Percentiles rank a stretch among this genome's conserved stretches.
phyloP scores from a whole-genome alignment of 345 rosid species.

The Corchorus capsularis region DNA sequence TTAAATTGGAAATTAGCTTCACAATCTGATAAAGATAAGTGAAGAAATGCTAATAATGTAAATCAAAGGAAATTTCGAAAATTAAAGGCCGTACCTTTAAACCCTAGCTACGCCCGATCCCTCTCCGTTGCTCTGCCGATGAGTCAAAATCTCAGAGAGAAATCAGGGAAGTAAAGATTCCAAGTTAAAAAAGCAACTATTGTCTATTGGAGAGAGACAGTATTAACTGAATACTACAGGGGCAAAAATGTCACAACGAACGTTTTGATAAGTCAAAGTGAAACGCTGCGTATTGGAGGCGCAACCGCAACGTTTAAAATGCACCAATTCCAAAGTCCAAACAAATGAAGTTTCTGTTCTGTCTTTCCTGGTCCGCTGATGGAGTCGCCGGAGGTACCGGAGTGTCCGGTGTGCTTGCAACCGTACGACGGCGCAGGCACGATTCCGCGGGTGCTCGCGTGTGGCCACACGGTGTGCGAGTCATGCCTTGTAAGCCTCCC shows the following conservation, averaged over 20 bases:
- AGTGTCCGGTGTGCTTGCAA: conserved; percentile 88
- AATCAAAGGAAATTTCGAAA: not conserved
- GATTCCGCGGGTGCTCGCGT: conserved; percentile 78
- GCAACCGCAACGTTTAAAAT: not conserved
- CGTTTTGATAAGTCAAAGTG: not conserved
- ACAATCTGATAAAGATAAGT: not conserved
- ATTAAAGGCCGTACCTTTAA: not conserved
- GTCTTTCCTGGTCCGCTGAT: not conserved
- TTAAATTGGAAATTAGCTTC: not conserved
- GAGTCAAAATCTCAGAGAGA: not conserved
- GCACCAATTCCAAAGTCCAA: no score
- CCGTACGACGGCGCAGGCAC: conserved; percentile 56
- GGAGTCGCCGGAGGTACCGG: conserved; percentile 60
- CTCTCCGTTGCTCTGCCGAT: not conserved
- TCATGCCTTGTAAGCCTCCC: conserved; percentile 66
- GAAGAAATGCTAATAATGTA: not conserved
- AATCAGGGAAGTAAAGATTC: not conserved
- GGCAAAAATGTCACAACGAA: not conserved
- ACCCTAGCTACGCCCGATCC: conserved; percentile 18
- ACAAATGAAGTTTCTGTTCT: not conserved
- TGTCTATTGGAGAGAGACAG: not conserved
- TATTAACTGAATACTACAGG: not conserved
- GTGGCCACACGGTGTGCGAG: conserved; percentile 87
- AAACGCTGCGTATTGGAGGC: not conserved
- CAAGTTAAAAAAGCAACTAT: not conserved